Evolutionary conservation across 208 protist genomes (phyloP), one percentile per base, ranked within the genome.

Genomic region (Trypanosoma lewisi): DNA sequence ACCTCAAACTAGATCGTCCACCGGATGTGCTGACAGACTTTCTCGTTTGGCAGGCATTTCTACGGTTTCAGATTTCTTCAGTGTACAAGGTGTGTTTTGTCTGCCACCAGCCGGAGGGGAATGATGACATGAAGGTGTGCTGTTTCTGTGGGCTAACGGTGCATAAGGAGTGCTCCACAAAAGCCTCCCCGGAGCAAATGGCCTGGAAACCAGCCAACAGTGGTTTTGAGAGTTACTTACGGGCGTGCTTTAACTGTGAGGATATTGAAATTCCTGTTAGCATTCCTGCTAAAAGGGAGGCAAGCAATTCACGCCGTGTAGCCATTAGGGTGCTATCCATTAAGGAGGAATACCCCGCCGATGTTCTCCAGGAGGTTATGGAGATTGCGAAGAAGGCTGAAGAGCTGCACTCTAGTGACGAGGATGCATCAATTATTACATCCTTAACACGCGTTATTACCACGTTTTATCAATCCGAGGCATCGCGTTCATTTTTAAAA

Each of bases 71-170:
- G 45, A 44, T 89, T 42, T 3, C 44, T 1, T 75, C 66, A 25
- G 80, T 83, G 1, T 94, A 76, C 58, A 94, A 91, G 42, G 33
- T 94, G 7, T 94, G 87, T 52, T 50, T 67, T 17, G 55, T 91
- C 14, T 94, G 87, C 45, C 60, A 68, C 34, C 34, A 53, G 7
- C 83, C 83, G 21, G 83, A 94, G 34, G 83, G 67, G 3, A 85
- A 82, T 39, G 70, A 77, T 28, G 87, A 91, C 59, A 78, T 91
- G 75, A 82, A 77, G 48, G 51, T 94, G 0, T 94, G 87, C 49
- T 94, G 83, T 57, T 91, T 89, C 59, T 94, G 87, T 54, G 83
- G 76, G 1, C 53, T 44, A 19, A 85, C 78, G 17, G 77, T 94
- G 2, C 87, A 94, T 41, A 30, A 34, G 0, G 48, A 27, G 0